A percentile compares a stretch with the other conserved stretches of the same genome.
phyloP scores from a whole-genome alignment of 2,329 filamentous ascomycete species.

The Hypoxylon sp. region DNA sequence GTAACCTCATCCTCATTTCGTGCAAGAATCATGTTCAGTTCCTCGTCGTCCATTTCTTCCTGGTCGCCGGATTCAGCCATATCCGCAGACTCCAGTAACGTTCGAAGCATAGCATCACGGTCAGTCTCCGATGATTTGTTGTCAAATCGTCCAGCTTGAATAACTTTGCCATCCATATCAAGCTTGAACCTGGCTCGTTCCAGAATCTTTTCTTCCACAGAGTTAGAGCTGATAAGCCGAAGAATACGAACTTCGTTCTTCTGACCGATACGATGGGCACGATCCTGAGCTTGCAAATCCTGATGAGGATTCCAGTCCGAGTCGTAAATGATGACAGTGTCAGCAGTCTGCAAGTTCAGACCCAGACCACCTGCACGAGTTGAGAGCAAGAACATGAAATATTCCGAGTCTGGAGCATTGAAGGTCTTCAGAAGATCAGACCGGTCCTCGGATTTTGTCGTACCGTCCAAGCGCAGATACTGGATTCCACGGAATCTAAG shows the following conservation, averaged over 20 bases:
- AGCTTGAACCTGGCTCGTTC: conserved; percentile 98
- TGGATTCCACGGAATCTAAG: conserved; percentile 85
- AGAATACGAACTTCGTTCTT: conserved; percentile 99
- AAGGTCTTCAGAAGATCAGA: conserved; percentile 91
- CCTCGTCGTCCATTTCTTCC: conserved; percentile 98
- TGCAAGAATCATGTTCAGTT: conserved; percentile 94
- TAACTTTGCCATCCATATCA: conserved; percentile 99
- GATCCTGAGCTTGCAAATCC: conserved; percentile 98
- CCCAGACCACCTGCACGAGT: conserved; percentile 98
- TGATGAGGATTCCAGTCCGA: conserved; percentile 99
- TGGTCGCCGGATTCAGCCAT: conserved; percentile 79
- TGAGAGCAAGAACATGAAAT: conserved; percentile 98
- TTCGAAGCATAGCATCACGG: conserved; percentile 95
- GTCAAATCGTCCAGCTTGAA: conserved; percentile 98
- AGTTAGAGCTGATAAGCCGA: conserved; percentile 94
- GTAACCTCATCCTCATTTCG: conserved; percentile 84
- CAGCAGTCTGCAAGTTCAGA: conserved; percentile 95
- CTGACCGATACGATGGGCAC: conserved; percentile 99
- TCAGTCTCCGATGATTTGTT: conserved; percentile 99
- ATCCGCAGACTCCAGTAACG: conserved; percentile 88
- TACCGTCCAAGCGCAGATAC: conserved; percentile 94
- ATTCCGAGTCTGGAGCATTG: conserved; percentile 90
- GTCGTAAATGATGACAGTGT: conserved; percentile 99
- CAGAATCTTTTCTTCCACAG: conserved; percentile 98
- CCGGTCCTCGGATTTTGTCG: conserved; percentile 97